A percentile compares a stretch with the other conserved stretches of the same genome.
Conservation (phyloP, 371 early-diverging fungal species). For the Basidiobolus meristosporus region DNA sequence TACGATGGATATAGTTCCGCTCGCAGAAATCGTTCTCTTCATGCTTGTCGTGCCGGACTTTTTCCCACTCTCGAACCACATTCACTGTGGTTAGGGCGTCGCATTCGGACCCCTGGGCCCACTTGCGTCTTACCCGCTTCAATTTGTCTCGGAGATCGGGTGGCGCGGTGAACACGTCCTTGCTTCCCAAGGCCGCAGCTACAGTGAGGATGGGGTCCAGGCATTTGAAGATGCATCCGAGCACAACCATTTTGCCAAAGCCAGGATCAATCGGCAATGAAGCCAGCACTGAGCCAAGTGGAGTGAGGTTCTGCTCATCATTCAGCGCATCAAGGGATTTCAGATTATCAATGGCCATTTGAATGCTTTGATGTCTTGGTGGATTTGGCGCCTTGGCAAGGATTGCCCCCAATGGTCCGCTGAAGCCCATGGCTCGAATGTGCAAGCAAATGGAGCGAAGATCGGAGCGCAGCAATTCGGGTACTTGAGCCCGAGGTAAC, state of each 20-base stretch:
- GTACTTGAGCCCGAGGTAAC: conserved; percentile 39
- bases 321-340: conserved; percentile 16
- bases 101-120: too few relatives aligned
- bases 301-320: conserved; percentile 27
- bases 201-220: conserved; percentile 36
- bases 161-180: too few relatives aligned
- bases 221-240: conserved; percentile 27
- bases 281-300: conserved; percentile 38
- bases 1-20: conserved; percentile 17
- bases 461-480: conserved; percentile 47
- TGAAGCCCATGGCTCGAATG: conserved; percentile 24
- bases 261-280: conserved; percentile 46
- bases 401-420: conserved; percentile 21
- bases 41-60: too few relatives aligned
- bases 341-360: conserved; percentile 17
- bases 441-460: conserved; percentile 50
- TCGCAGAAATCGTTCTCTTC: conserved; percentile 11
- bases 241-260: conserved; percentile 42
- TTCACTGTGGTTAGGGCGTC: too few relatives aligned
- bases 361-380: conserved; percentile 22
- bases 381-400: conserved; percentile 27
- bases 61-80: too few relatives aligned
- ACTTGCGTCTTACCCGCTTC: too few relatives aligned
- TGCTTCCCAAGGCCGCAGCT: too few relatives aligned
- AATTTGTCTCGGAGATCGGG: too few relatives aligned